Evolutionary conservation across 2,329 filamentous ascomycete species (phyloP).

Genomic region (Aspergillus nomiae): DNA sequence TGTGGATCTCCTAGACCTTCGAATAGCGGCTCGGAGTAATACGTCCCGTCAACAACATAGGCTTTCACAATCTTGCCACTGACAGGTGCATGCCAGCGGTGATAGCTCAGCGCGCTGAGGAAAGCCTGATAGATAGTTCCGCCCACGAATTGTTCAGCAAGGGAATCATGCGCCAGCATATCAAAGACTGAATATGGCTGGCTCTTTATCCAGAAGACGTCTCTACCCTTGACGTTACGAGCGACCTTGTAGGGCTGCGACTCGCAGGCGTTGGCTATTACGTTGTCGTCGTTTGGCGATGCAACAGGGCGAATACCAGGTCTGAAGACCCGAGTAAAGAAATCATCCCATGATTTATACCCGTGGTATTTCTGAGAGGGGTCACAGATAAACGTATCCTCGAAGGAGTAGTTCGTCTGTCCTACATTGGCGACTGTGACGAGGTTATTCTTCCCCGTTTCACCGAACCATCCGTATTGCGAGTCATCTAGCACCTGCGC

Average conservation of each 20-base stretch:
- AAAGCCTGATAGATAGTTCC: conserved; percentile 73
- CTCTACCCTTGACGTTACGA: conserved; percentile 55
- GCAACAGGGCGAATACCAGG: conserved; percentile 61
- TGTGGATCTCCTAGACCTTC: conserved; percentile 46
- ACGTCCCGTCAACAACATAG: conserved; percentile 64
- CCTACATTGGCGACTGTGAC: conserved; percentile 13
- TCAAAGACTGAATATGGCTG: conserved; percentile 68
- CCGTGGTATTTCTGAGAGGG: conserved; percentile 42
- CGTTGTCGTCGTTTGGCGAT: conserved; percentile 49
- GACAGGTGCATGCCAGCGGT: conserved; percentile 72
- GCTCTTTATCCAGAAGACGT: conserved; percentile 69
- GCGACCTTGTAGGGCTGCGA: conserved; percentile 59
- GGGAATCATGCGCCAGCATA: conserved; percentile 62
- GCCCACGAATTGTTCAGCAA: conserved; percentile 57
- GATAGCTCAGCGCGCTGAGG: conserved; percentile 67
- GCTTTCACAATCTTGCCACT: conserved; percentile 61
- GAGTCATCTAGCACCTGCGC: conserved; percentile 51
- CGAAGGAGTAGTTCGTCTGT: conserved; percentile 12
- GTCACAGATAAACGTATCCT: conserved; percentile 23
- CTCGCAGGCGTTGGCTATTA: conserved; percentile 68
- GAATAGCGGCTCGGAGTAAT: conserved; percentile 64
- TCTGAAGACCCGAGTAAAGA: conserved; percentile 64
- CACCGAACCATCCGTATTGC: conserved; percentile 58
- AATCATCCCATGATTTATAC: conserved; percentile 69
- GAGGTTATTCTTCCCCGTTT: conserved; percentile 48